A percentile compares a stretch with the other conserved stretches of the same genome.
These are phyloP conservation scores for Lineolata rhizophorae DNA, from an alignment of 495 filamentous ascomycete genomes.

Conservation along the genomic window DNA sequence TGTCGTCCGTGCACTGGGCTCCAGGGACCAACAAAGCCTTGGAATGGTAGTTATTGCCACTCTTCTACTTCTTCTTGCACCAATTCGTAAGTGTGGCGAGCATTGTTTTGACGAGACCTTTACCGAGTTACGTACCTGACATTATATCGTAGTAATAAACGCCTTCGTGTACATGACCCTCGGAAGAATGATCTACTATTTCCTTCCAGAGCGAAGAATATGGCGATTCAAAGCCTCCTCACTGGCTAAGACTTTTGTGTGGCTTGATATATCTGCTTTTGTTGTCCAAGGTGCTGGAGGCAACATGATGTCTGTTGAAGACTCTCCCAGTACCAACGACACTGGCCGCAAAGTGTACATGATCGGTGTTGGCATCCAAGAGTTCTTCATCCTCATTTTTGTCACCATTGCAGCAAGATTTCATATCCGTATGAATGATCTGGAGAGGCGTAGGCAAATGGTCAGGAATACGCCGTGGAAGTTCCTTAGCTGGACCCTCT, in stretches of 20 bases:
- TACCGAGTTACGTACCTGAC: background rate
- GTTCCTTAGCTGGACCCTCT: conserved; percentile 26
- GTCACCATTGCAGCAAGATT: conserved; percentile 24
- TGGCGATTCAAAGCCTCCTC: conserved; percentile 25
- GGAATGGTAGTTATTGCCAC: conserved; percentile 11
- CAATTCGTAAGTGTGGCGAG: conserved; percentile 18
- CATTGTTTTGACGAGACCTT: no score
- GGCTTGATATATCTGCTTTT: conserved; percentile 38
- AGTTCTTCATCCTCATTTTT: conserved; percentile 35
- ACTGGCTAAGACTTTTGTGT: conserved; percentile 35
- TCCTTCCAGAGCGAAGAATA: conserved; percentile 25
- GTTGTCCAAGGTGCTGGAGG: conserved; percentile 37
- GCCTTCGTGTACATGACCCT: conserved; percentile 50
- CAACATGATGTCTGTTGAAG: conserved; percentile 16
- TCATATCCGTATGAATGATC: no score
- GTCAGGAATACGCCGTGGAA: no score
- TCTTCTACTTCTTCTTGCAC: conserved; percentile 24
- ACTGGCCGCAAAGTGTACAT: conserved; percentile 36
- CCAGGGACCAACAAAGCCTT: conserved; percentile 19
- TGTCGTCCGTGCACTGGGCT: conserved; percentile 16
- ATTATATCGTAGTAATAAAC: conserved; percentile 26
- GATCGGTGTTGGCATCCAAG: conserved; percentile 36
- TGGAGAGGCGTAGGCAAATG: no score
- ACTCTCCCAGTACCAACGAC: conserved; percentile 9
- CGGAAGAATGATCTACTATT: conserved; percentile 38